Evolutionary conservation across 441 rosid species (phyloP), one percentile per base, ranked within the genome.

Genomic region (Bruguiera hainesii): DNA sequence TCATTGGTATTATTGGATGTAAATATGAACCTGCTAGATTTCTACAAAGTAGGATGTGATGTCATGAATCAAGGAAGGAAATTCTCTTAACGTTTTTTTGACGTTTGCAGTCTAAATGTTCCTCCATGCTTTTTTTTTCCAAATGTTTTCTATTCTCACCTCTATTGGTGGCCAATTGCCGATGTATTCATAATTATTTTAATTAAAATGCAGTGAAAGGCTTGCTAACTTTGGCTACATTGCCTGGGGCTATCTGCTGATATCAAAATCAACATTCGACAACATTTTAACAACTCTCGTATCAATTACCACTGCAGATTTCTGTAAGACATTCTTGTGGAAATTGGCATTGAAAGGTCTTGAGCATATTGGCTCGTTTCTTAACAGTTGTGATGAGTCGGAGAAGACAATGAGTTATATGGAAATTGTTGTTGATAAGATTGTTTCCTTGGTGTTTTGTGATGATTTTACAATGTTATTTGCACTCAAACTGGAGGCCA

Each of bases 271-370:
- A 48, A 82, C 81, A 56, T 94, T 87, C 72, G 91, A 88, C 73
- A 77, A 73, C 73, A 86, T 90, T 76, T 74, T 95, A 82, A 61
- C 65, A 74, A 79, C 81, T 65, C 75, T 88, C 55, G 71, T 84
- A 51, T 85, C 94, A 66, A 75, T 86, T 74, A 60, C 87, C 74
- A 81, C 75, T 20, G 65, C 42, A 64, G 80, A 85, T 66, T 86
- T 76, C 75, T 61, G 70, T 60, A 76, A 78, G 76, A 76, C 78
- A 57, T 60, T 71, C 49, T 57, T 76, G 65, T 95, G 99, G 97
- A 88, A 82, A 73, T 76, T 85, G 73, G 82, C 89, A 42, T 68
- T 95, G 81, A 89, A 84, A 74, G 95, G 95, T 35, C 76, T 91
- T 30, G 76, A 73, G 61, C 74, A 80, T 66, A 80, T 90, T 75